Conservation (phyloP, 257 asterid genomes). For the Nicotiana obtusifolia region DNA sequence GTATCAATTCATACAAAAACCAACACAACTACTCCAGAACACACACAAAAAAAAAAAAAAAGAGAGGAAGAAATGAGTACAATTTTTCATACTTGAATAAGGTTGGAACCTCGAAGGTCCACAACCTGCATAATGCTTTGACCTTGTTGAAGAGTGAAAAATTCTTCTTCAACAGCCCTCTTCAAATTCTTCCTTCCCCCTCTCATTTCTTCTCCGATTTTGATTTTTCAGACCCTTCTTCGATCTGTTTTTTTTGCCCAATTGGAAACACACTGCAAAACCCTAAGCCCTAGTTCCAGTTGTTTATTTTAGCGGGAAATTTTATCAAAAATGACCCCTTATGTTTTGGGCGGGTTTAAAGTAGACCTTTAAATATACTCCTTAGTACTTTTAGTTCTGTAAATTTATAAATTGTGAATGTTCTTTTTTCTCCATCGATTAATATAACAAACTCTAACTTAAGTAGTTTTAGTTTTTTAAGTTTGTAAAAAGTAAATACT, state of each 20-base stretch:
- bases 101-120: conserved; percentile 76
- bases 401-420: too few relatives aligned
- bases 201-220: conserved; percentile 33
- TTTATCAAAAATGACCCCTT: too few relatives aligned
- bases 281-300: not conserved
- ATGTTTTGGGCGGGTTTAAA: too few relatives aligned
- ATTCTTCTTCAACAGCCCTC: conserved; percentile 56
- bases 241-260: not conserved
- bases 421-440: too few relatives aligned
- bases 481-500: too few relatives aligned
- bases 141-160: conserved; percentile 41
- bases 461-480: too few relatives aligned
- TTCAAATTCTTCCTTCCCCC: conserved; percentile 88
- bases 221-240: not conserved
- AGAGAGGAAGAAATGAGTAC: not conserved
- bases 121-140: conserved; percentile 75
- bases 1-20: not conserved
- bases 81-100: conserved; percentile 46
- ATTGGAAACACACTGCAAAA: not conserved
- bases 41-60: not conserved
- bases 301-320: not conserved
- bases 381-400: too few relatives aligned
- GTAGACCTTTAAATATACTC: too few relatives aligned
- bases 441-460: too few relatives aligned
- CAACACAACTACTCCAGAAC: not conserved